Conservation (phyloP, 1,284 basidiomycete species). For the Pseudozyma sp. region DNA sequence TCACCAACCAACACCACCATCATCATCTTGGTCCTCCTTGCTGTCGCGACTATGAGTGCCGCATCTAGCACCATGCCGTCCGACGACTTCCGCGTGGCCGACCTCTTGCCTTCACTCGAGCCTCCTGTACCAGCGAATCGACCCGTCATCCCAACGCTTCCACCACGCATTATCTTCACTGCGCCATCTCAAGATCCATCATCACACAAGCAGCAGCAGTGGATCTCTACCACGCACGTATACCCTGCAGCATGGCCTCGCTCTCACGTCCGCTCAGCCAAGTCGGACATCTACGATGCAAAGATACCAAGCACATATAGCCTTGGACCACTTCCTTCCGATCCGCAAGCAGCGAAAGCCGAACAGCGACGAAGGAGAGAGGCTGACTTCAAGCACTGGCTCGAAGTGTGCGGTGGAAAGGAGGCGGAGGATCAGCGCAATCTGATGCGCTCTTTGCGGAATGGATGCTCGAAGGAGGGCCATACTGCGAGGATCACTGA, state of each 20-base stretch:
- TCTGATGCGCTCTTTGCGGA: slow-evolving; percentile 24
- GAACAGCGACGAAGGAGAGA: slow-evolving; percentile 44
- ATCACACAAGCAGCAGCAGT: slow-evolving; percentile 63
- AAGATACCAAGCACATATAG: slow-evolving; percentile 23
- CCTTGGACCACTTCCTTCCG: slow-evolving; percentile 24
- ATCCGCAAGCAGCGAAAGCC: slow-evolving; percentile 37
- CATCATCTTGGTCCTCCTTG: too few species aligned
- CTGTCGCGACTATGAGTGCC: too few species aligned
- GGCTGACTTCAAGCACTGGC: slow-evolving; percentile 38
- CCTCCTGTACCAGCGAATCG: slow-evolving; percentile 13
- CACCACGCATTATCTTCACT: slow-evolving; percentile 37
- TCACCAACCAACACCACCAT: too few species aligned
- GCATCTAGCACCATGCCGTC: slow-evolving; percentile 17
- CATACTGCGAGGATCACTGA: slow-evolving; percentile 31
- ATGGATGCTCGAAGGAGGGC: slow-evolving; percentile 10
- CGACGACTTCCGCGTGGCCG: slow-evolving; percentile 24
- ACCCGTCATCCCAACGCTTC: slow-evolving; percentile 15
- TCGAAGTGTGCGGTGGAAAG: slow-evolving; percentile 18
- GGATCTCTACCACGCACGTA: slow-evolving; percentile 76
- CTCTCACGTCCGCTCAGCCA: slow-evolving; percentile 59
- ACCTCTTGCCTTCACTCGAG: slow-evolving; percentile 35
- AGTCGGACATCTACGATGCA: slow-evolving; percentile 42
- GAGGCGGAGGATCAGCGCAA: slow-evolving; percentile 18
- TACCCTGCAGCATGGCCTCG: slow-evolving; percentile 80
- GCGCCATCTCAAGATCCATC: slow-evolving; percentile 34